Base-by-base conservation (phyloP, 805 yeast genomes). In the Teunomyces kruisii region DNA sequence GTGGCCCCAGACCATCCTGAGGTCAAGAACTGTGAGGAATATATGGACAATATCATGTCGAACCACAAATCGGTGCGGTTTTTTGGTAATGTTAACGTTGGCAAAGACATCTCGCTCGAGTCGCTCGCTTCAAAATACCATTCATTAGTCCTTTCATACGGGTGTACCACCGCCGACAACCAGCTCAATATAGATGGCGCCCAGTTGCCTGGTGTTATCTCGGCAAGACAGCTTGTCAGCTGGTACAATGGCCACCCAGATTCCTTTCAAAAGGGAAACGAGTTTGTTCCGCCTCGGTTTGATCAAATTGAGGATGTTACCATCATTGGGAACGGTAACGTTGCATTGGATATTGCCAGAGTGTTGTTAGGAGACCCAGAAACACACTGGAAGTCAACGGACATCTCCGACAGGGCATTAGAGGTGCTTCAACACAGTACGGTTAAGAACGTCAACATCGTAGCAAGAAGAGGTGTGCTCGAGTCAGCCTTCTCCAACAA, bases 1-100 rank as follows among this genome's bases (percentile, higher is more conserved):
- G 98, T 94, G n/a, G 97, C 99, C 0, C 99, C 99, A 2, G 99
- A 94, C 65, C 97, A 94, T 65, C 96, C 97, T 0, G 98, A 94
- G 57, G 98, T 94, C 27, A 92, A 91, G 62, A 83, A 83, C 48
- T 86, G 94, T 55, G 71, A 84, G 61, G 86, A 86, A 14, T 83
- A 90, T 42, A 85, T 94, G 59, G 76, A 75, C 8, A 82, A 83
- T 35, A 47, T 70, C 30, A 67, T 71, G 72, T 29, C 29, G 5
- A 53, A 56, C 9, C 67, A 59, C 13, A 24, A 35, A 6, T 43
- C 37, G 6, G 71, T 53, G 55, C 68, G 58, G 31, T 90, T 85
- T 56, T 72, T 76, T 43, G 97, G 97, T 1, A 88, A 89, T 57
- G 81, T 80, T 8, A 64, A 69, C 4, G 68, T 92, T 10, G 97